phyloP scores from a whole-genome alignment of 192 early-diverging fungal species.

The Powellomyces hirtus region DNA sequence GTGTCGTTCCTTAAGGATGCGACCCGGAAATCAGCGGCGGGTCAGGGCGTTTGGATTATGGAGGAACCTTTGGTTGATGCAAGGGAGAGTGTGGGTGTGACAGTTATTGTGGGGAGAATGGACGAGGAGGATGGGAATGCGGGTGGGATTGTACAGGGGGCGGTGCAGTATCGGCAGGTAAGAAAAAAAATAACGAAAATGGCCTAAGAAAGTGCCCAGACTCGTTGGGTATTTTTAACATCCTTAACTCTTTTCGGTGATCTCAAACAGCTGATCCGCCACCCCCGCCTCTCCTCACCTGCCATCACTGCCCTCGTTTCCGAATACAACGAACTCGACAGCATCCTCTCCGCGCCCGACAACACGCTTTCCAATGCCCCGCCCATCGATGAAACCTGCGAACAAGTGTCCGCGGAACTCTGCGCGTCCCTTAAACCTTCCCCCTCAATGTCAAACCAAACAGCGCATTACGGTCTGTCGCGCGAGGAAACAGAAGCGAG shows the following conservation, averaged over 20 bases:
- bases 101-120: background rate
- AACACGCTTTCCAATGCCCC: background rate
- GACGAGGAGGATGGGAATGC: background rate
- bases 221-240: background rate
- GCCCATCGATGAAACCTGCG: background rate
- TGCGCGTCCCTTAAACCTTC: background rate
- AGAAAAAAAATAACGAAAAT: background rate
- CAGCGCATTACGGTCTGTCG: background rate
- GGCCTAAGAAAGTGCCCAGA: background rate
- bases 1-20: constrained; percentile 27
- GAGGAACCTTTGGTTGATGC: constrained; percentile 24
- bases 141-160: background rate
- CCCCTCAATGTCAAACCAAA: background rate
- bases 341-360: background rate
- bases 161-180: background rate
- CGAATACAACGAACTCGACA: background rate
- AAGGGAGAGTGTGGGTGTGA: background rate
- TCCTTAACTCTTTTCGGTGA: background rate
- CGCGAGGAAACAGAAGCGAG: background rate
- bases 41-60: constrained; percentile 24
- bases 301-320: background rate
- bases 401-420: background rate
- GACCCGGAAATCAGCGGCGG: constrained; percentile 9
- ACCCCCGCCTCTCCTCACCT: background rate
- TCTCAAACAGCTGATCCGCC: background rate